Evolutionary conservation across 225 moss, liverwort and hornwort genomes (phyloP).

Genomic region (Pseudisothecium myosuroides): DNA sequence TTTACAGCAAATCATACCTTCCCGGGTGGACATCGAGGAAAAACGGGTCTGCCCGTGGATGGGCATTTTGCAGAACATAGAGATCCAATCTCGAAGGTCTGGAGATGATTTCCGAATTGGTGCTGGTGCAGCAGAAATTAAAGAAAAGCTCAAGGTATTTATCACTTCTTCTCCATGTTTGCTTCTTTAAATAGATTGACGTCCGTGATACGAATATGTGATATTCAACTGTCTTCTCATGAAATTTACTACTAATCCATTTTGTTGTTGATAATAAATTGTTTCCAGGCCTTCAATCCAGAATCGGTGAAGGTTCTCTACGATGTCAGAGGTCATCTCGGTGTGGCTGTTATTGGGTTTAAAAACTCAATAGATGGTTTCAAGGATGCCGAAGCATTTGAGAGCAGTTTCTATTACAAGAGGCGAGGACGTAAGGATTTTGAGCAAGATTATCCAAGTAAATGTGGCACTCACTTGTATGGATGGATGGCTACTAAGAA

Average conservation of each 20-base stretch:
- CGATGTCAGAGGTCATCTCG: slow-evolving; percentile 36
- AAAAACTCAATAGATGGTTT: slow-evolving; percentile 46
- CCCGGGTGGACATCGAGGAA: slow-evolving; percentile 25
- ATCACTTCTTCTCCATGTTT: not conserved
- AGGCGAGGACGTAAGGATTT: slow-evolving; percentile 55
- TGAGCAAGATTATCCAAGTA: slow-evolving; percentile 10
- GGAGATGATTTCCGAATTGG: slow-evolving; percentile 24
- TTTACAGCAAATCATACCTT: slow-evolving; percentile 24
- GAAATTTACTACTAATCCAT: not conserved
- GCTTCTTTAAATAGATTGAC: not conserved
- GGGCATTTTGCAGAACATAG: slow-evolving; percentile 61
- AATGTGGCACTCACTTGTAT: slow-evolving; percentile 37
- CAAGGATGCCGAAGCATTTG: slow-evolving; percentile 76
- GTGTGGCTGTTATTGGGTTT: slow-evolving; percentile 47
- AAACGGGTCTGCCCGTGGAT: slow-evolving; percentile 66
- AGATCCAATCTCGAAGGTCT: slow-evolving; percentile 5
- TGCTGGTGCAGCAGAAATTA: slow-evolving; percentile 41
- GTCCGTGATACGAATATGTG: not conserved
- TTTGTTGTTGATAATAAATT: not conserved
- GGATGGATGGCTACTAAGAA: slow-evolving; percentile 73
- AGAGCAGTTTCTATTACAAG: slow-evolving; percentile 36
- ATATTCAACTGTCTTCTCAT: not conserved
- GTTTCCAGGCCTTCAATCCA: slow-evolving; percentile 46
- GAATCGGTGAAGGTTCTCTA: slow-evolving; percentile 44
- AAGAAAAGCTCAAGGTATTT: slow-evolving; percentile 28